phyloP scores from a whole-genome alignment of 192 early-diverging fungal species.

The Umbelopsis sp. region DNA sequence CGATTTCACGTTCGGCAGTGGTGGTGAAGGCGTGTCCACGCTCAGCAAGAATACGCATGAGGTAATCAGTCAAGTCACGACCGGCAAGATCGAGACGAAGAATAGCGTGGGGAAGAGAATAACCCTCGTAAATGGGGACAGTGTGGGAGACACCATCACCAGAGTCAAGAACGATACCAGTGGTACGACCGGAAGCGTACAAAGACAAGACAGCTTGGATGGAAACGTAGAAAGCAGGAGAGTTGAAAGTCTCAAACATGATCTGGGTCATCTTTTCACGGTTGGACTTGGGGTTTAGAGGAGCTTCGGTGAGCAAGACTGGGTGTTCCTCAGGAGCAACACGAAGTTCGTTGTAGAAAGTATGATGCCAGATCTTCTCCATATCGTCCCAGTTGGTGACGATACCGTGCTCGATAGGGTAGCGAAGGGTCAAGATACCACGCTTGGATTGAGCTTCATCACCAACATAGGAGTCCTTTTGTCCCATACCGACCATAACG shows the following conservation, averaged over 20 bases:
- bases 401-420: slow-evolving; percentile 92
- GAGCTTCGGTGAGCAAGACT: slow-evolving; percentile 94
- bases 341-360: slow-evolving; percentile 97
- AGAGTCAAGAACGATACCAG: slow-evolving; percentile 98
- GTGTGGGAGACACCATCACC: slow-evolving; percentile 98
- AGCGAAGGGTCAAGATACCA: slow-evolving; percentile 84
- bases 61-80: slow-evolving; percentile 94
- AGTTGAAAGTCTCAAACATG: slow-evolving; percentile 99
- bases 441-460: slow-evolving; percentile 92
- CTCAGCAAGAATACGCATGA: slow-evolving; percentile 92
- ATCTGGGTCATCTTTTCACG: slow-evolving; percentile 99
- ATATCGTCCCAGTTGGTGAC: slow-evolving; percentile 95
- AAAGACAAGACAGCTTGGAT: slow-evolving; percentile 97
- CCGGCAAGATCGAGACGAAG: slow-evolving; percentile 96
- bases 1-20: slow-evolving; percentile 96
- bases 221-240: slow-evolving; percentile 95
- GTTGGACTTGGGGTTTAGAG: slow-evolving; percentile 97
- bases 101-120: slow-evolving; percentile 93
- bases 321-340: slow-evolving; percentile 98
- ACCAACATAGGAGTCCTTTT: slow-evolving; percentile 90
- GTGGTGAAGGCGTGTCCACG: slow-evolving; percentile 96
- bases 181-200: slow-evolving; percentile 96
- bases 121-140: slow-evolving; percentile 98
- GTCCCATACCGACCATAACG: slow-evolving; percentile 91
- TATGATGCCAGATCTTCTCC: slow-evolving; percentile 98